phyloP scores from a whole-genome alignment of 139 green algal genomes.

The Deuterostichococcus epilithicus region DNA sequence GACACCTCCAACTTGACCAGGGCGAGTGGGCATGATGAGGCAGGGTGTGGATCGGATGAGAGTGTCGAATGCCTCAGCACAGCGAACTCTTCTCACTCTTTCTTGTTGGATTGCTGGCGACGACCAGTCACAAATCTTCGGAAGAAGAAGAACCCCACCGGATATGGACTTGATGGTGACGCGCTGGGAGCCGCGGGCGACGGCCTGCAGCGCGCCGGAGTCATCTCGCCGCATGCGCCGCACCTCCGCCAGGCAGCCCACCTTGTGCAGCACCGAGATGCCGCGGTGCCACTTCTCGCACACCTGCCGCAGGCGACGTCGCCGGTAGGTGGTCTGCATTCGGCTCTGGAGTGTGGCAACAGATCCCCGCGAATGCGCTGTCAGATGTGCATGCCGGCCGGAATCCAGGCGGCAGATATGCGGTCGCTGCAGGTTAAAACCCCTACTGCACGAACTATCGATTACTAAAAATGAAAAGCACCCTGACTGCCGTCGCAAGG shows the following conservation, averaged over 20 bases:
- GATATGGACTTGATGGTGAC: background rate
- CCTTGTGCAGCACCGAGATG: background rate
- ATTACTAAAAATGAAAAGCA: too few relatives aligned
- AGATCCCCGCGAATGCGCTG: background rate
- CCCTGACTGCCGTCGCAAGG: background rate
- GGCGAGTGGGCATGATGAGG: background rate
- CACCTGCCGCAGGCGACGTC: background rate
- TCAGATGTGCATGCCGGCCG: background rate
- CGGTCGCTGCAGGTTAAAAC: background rate
- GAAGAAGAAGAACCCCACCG: background rate
- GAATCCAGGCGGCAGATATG: background rate
- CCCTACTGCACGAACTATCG: too few relatives aligned
- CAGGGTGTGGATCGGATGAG: background rate
- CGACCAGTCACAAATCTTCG: background rate
- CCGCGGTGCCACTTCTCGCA: background rate
- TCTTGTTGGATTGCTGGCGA: background rate
- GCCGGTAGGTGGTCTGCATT: background rate
- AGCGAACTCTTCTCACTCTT: background rate
- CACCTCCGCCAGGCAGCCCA: conserved; percentile 1
- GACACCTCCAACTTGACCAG: background rate
- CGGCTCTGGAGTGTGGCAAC: background rate
- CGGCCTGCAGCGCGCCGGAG: background rate
- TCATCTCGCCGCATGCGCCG: background rate
- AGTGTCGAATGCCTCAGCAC: background rate
- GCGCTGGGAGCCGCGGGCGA: background rate